These are phyloP conservation scores for Penicillium occitanis DNA, from an alignment of 2,329 filamentous ascomycete genomes.

Conservation along the genomic window DNA sequence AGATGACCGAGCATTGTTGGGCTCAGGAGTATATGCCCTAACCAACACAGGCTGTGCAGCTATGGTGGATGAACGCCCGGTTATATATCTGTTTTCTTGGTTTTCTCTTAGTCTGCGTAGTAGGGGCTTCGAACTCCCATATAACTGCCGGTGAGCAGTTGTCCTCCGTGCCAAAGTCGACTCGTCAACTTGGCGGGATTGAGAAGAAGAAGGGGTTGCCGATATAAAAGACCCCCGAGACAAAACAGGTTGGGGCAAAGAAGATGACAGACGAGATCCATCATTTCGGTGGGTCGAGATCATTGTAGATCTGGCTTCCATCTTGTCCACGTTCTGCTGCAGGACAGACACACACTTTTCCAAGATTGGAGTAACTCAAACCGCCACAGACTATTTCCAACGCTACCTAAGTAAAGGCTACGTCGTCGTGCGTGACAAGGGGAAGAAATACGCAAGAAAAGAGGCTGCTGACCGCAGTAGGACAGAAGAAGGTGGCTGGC, in stretches of 20 bases:
- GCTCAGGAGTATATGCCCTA: conserved; percentile 38
- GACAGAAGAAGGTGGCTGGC: conserved; percentile 8
- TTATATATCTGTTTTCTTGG: conserved; percentile 27
- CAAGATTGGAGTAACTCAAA: background rate
- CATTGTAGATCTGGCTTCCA: conserved; percentile 37
- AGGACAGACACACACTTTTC: conserved; percentile 2
- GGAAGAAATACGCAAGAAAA: conserved; percentile 3
- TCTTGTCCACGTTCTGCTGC: conserved; percentile 26
- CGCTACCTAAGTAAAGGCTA: conserved; percentile 6
- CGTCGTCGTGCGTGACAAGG: conserved; percentile 3
- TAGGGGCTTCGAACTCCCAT: conserved; percentile 29
- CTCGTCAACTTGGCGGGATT: conserved; percentile 33
- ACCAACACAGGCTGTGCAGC: conserved; percentile 47
- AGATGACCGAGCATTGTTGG: conserved; percentile 30
- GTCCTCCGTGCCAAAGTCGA: conserved; percentile 34
- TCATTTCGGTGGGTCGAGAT: conserved; percentile 28
- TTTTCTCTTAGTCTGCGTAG: conserved; percentile 31
- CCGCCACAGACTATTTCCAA: conserved; percentile 8
- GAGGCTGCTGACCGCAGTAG: conserved; percentile 14
- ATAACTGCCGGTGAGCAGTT: conserved; percentile 36
- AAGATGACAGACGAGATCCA: conserved; percentile 32
- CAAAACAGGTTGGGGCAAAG: conserved; percentile 35
- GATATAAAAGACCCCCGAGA: conserved; percentile 24
- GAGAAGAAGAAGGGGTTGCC: conserved; percentile 26
- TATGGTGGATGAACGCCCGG: conserved; percentile 30